Evolutionary conservation across 768 basidiomycete species (phyloP), one percentile per base, ranked within the genome.

Genomic region (Obba rivulosa): DNA sequence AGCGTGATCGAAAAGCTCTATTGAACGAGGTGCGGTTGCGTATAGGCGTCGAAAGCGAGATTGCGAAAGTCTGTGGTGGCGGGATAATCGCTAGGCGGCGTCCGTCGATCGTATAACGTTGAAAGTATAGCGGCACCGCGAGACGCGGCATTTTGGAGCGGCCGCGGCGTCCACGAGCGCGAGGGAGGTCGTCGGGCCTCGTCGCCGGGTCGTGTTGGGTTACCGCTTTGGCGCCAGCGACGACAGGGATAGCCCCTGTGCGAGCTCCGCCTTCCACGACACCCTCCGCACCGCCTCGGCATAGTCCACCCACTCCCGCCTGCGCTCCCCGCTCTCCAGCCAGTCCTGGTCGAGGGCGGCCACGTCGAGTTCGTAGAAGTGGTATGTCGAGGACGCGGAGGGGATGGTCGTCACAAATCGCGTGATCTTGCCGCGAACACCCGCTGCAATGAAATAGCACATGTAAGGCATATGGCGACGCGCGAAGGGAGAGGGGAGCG

Each of bases 291-390:
- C 68, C 14, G 90, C 90, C 69, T 92, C 90, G 39, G 82, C 79
- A 59, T 84, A 90, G 66, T 91, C 88, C 57, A 92, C 88, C 88
- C 87, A 91, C 70, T 92, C 90, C 58, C 90, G 71, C 64, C 73
- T 75, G 52, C 90, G 81, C 70, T 92, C 89, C 55, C 80, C 75
- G 59, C 78, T 71, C 65, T 92, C 90, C 49, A 87, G 70, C 90
- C 90, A 92, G 52, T 87, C 81, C 53, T 78, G 72, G 57, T 91
- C 90, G 49, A 92, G 78, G 35, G 69, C 71, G 14, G 77, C 73
- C 41, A 91, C 88, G 67, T 92, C 90, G 59, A 92, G 78, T 66
- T 92, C 90, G 70, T 87, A 92, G 56, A 92, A 91, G 69, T 92
- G 90, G 69, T 91, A 92, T 34, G 82, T 92, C 46, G 85, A 78